Conservation (phyloP, 2,329 filamentous ascomycete species). For the Hymenotorrendiella dingleyae region DNA sequence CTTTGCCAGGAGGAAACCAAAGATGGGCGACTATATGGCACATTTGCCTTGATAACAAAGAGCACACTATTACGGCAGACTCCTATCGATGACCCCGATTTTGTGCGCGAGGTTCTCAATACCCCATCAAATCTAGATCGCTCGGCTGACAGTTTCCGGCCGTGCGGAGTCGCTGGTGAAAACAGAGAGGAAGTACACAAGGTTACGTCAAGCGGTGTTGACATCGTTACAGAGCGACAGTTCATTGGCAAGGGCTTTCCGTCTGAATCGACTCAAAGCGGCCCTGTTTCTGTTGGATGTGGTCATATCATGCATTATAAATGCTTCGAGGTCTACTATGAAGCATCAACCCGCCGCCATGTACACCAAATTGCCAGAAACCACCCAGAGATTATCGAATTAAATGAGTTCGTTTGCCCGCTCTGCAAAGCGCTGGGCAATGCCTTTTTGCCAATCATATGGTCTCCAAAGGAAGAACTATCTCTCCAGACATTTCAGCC, state of each 20-base stretch:
- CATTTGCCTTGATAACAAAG: slow-evolving; percentile 83
- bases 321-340: slow-evolving; percentile 89
- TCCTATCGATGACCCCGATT: slow-evolving; percentile 72
- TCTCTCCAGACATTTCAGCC: slow-evolving; percentile 62
- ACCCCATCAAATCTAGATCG: slow-evolving; percentile 79
- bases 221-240: slow-evolving; percentile 69
- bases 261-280: slow-evolving; percentile 56
- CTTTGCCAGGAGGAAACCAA: slow-evolving; percentile 94
- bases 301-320: slow-evolving; percentile 98
- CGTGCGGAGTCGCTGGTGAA: slow-evolving; percentile 85
- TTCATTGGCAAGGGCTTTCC: slow-evolving; percentile 87
- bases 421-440: slow-evolving; percentile 96
- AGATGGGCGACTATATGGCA: slow-evolving; percentile 82
- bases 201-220: slow-evolving; percentile 64
- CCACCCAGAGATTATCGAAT: slow-evolving; percentile 74
- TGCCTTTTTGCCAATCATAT: slow-evolving; percentile 87
- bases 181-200: slow-evolving; percentile 76
- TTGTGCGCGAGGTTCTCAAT: slow-evolving; percentile 74
- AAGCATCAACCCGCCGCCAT: slow-evolving; percentile 78
- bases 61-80: slow-evolving; percentile 85
- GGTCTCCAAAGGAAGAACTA: slow-evolving; percentile 85
- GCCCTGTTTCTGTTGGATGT: slow-evolving; percentile 83
- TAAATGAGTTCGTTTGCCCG: slow-evolving; percentile 91
- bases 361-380: slow-evolving; percentile 89
- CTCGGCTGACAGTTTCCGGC: slow-evolving; percentile 74